These are phyloP conservation scores for Dothideomycetes sp. DNA, from an alignment of 2,329 filamentous ascomycete genomes.

Conservation along the genomic window DNA sequence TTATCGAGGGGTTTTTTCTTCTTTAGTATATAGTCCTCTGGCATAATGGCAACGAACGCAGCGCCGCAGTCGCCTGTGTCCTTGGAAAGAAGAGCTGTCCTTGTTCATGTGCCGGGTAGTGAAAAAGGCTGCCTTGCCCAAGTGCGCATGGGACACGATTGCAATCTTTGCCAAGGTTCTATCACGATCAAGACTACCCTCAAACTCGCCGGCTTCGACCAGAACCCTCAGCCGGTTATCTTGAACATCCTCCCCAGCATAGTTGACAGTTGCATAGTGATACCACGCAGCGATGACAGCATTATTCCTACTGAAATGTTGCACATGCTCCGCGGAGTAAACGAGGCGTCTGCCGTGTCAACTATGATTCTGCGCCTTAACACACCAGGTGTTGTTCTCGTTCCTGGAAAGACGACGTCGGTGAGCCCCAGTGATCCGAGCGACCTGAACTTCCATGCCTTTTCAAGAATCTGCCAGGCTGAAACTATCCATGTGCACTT, in stretches of 20 bases:
- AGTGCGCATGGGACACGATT: conserved; percentile 1
- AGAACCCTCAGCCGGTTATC: background rate
- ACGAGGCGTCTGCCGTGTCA: conserved; percentile 1
- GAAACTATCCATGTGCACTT: conserved; percentile 1
- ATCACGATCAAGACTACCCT: background rate
- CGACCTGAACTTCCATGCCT: conserved; percentile 1
- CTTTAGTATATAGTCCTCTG: background rate
- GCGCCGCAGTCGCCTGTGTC: background rate
- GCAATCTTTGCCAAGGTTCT: background rate
- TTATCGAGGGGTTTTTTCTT: conserved; percentile 10
- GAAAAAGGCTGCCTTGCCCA: conserved; percentile 1
- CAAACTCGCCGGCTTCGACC: background rate
- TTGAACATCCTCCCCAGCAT: conserved; percentile 1
- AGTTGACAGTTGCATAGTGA: conserved; percentile 6
- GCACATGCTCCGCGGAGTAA: conserved; percentile 5
- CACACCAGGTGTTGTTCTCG: background rate
- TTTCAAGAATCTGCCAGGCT: background rate
- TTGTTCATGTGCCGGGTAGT: background rate
- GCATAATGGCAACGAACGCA: background rate
- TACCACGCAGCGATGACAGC: conserved; percentile 1
- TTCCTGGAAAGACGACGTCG: background rate
- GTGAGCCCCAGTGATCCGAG: background rate
- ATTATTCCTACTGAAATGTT: conserved; percentile 4
- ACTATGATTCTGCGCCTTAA: background rate
- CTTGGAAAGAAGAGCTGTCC: conserved; percentile 7